Percentiles rank a stretch among this genome's conserved stretches.
These are phyloP conservation scores for Dendrobium huoshanense DNA, from an alignment of 106 monocot genomes.

Conservation along the genomic window DNA sequence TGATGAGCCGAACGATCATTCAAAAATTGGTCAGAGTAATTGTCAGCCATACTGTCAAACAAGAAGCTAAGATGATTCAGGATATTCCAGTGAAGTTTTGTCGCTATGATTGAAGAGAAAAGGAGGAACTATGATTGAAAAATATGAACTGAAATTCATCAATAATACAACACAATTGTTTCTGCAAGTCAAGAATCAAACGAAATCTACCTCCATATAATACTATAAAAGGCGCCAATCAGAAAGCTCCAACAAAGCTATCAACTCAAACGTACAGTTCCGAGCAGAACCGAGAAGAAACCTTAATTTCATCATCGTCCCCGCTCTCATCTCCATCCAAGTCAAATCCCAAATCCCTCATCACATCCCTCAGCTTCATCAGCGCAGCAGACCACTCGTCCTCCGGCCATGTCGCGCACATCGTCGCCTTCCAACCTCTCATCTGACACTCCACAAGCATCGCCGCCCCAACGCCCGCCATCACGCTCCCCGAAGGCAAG, in stretches of 20 bases:
- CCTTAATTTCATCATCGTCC: background rate
- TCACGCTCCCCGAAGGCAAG: slow-evolving; percentile 62
- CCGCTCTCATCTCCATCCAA: slow-evolving; percentile 6
- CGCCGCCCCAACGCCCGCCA: slow-evolving; percentile 66
- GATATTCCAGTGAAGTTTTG: too few species aligned
- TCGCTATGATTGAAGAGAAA: too few species aligned
- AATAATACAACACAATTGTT: background rate
- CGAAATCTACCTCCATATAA: background rate
- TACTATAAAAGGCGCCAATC: background rate
- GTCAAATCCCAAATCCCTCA: slow-evolving; percentile 25
- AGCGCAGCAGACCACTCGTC: slow-evolving; percentile 16
- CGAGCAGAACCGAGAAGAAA: background rate
- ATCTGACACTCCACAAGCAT: slow-evolving; percentile 61
- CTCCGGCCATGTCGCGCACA: slow-evolving; percentile 63
- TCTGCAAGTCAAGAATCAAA: background rate
- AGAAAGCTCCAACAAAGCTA: background rate
- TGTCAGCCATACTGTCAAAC: too few species aligned
- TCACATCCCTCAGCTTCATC: slow-evolving; percentile 7
- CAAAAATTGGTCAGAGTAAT: too few species aligned
- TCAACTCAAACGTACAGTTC: background rate
- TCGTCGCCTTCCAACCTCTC: slow-evolving; percentile 45
- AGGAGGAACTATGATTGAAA: background rate
- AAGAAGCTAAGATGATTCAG: too few species aligned
- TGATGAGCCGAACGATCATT: too few species aligned
- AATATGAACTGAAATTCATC: background rate